Conservation (phyloP, 2,329 filamentous ascomycete genomes). For the Colletotrichum sp. region DNA sequence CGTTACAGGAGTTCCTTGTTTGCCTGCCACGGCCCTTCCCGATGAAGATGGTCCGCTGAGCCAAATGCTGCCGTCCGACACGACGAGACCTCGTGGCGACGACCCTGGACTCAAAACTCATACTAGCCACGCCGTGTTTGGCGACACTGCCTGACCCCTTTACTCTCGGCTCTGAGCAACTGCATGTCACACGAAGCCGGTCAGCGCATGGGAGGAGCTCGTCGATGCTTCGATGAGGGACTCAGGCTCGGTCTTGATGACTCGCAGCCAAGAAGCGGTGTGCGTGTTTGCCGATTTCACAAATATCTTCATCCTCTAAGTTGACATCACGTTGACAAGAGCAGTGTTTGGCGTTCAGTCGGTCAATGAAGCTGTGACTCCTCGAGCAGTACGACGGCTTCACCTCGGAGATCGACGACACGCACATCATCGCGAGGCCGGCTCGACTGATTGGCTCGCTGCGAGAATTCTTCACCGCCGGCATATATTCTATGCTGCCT, state of each 20-base stretch:
- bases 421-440: neutral
- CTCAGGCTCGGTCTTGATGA: neutral
- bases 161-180: neutral
- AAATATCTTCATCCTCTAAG: too few relatives aligned
- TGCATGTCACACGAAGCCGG: neutral
- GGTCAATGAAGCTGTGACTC: neutral
- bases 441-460: neutral
- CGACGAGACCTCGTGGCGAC: neutral
- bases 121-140: neutral
- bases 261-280: neutral
- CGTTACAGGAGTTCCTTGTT: neutral
- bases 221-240: neutral
- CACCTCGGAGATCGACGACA: constrained; percentile 9
- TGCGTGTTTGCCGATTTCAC: neutral
- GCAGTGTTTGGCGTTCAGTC: neutral
- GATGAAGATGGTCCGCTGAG: neutral
- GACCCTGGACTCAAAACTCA: neutral
- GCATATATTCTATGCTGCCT: neutral
- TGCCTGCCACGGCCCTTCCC: neutral
- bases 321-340: neutral
- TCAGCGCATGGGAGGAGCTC: neutral
- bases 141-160: neutral
- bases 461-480: neutral
- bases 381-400: neutral
- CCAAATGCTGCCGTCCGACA: neutral